Percentiles rank a stretch among this genome's conserved stretches.
Evolutionary conservation across 257 asterid genomes (phyloP).

Genomic region (Penstemon newberryi): DNA sequence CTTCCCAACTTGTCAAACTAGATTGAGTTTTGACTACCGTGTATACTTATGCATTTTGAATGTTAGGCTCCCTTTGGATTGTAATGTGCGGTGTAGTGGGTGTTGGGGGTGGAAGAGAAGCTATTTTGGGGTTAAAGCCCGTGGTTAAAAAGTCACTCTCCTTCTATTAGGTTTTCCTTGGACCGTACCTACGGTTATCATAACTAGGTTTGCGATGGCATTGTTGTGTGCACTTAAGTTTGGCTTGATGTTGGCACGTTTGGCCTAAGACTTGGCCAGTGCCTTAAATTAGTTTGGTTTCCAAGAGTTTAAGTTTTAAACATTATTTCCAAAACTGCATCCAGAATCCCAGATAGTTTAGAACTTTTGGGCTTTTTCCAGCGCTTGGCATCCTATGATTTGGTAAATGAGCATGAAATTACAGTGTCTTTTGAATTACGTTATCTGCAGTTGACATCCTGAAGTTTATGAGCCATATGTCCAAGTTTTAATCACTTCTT

Average conservation of each 20-base stretch:
- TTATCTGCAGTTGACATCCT: slow-evolving; percentile 6
- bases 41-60: background rate
- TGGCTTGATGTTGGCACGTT: background rate
- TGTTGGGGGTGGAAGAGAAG: background rate
- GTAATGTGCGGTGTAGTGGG: background rate
- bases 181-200: background rate
- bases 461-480: background rate
- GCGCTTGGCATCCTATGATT: background rate
- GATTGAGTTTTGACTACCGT: background rate
- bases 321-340: background rate
- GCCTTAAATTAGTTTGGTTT: slow-evolving; percentile 1
- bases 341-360: background rate
- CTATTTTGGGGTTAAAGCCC: background rate
- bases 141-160: background rate
- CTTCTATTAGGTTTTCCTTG: background rate
- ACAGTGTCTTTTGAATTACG: background rate
- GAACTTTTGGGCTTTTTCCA: background rate
- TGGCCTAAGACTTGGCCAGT: slow-evolving; percentile 13
- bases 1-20: background rate
- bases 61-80: background rate
- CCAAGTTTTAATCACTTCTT: background rate
- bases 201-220: background rate
- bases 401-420: background rate
- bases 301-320: background rate
- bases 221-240: background rate